These are phyloP conservation scores for Pichia insulana DNA, from an alignment of 805 yeast species.

Conservation along the genomic window DNA sequence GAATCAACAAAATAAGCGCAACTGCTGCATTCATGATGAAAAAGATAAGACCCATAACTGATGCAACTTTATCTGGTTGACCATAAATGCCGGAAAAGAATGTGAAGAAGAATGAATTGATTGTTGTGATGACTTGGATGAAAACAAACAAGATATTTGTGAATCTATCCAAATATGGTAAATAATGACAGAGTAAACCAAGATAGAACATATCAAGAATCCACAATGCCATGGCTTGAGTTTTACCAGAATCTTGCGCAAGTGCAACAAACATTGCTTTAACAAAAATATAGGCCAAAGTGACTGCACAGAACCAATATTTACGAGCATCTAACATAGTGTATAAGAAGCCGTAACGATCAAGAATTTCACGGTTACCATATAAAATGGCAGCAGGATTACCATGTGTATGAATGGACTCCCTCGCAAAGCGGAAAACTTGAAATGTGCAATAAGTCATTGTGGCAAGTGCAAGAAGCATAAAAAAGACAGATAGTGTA, in stretches of 20 bases:
- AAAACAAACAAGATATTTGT: constrained; percentile 71
- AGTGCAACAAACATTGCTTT: constrained; percentile 70
- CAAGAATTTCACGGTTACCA: constrained; percentile 63
- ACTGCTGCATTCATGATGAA: constrained; percentile 86
- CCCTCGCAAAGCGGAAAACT: constrained; percentile 52
- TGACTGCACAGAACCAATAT: constrained; percentile 76
- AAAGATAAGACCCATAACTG: constrained; percentile 89
- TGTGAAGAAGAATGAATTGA: constrained; percentile 77
- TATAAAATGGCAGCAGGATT: constrained; percentile 85
- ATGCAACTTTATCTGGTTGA: constrained; percentile 68
- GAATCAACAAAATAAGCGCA: constrained; percentile 60
- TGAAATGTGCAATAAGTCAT: constrained; percentile 60
- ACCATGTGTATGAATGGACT: constrained; percentile 49
- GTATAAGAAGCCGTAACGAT: constrained; percentile 81
- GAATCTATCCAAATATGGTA: constrained; percentile 76
- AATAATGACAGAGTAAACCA: constrained; percentile 48
- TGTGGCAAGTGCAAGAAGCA: constrained; percentile 51
- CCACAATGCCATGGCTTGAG: constrained; percentile 72
- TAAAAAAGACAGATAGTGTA: constrained; percentile 66
- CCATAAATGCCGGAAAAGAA: constrained; percentile 81
- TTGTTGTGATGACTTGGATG: constrained; percentile 60
- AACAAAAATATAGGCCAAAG: constrained; percentile 50
- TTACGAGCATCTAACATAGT: constrained; percentile 76
- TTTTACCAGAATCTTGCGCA: constrained; percentile 72
- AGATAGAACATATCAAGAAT: constrained; percentile 67